Base-by-base conservation (phyloP, 2,329 filamentous ascomycete genomes). In the Nemania serpens region DNA sequence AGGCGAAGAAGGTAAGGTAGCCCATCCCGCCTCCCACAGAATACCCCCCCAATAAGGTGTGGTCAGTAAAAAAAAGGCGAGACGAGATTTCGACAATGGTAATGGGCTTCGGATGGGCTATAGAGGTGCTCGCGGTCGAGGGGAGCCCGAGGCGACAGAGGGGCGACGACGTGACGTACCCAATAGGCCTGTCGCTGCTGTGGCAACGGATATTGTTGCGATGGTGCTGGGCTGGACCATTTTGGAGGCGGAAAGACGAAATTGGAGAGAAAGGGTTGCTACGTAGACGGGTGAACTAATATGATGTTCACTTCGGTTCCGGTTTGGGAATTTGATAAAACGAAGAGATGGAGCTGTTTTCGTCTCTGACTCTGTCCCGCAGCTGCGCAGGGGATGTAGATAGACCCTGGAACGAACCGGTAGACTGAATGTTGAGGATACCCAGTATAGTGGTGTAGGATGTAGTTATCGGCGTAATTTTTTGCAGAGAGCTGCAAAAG, bases 161-260 rank as follows among this genome's bases (percentile, higher is more conserved):
- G 54, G 39, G 36, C 51, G 37, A 33, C 51, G 42, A 42, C 34
- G n/a, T n/a, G 50, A 76, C 76, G 72, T 81, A 89, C 86, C 86
- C 69, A 87, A 71, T 56, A 87, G 65, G 66, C 84, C 85, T 54
- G 85, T 84, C 59, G 84, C 84, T 67, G 84, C 76, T 51, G 84
- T 85, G 71, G 84, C 85, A 72, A 86, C 81, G 59, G 84, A 84
- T 74, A 85, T 83, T 74, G 84, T 86, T 75, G 85, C 81, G 73
- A 87, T 73, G 66, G 81, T 84, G 65, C 78, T 80, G 64, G 81
- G 76, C 74, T 83, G 81, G 65, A 83, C 75, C 77, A 79, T 79
- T 56, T 66, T 75, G 71, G 58, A 57, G 46, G 42, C 17, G 52
- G 9, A 29, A 22, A 45, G 43, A 10, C 29, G 34, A 20, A 53